These are phyloP conservation scores for Magnaporthiopsis poae DNA, from an alignment of 2,329 filamentous ascomycete genomes.

Conservation along the genomic window DNA sequence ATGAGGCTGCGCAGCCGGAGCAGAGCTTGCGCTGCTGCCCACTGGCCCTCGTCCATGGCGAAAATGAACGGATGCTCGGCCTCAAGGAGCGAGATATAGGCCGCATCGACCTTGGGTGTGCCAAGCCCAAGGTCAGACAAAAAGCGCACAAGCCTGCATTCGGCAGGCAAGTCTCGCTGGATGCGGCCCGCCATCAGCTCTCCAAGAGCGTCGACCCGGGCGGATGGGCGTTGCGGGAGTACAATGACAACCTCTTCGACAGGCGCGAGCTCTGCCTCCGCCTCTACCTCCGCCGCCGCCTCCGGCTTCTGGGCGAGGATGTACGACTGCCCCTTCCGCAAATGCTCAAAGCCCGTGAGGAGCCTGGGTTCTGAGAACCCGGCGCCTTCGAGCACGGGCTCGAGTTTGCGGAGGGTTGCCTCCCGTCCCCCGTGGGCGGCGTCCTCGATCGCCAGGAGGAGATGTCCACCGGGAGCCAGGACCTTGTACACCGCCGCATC, in stretches of 20 bases:
- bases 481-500: neutral
- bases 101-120: neutral
- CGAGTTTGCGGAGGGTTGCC: neutral
- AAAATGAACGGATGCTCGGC: conserved; percentile 24
- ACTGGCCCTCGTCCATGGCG: conserved; percentile 28
- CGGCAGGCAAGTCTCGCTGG: neutral
- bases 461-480: neutral
- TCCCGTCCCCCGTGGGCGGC: neutral
- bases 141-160: neutral
- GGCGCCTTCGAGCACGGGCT: neutral
- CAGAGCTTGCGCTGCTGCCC: conserved; percentile 30
- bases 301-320: neutral
- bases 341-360: neutral
- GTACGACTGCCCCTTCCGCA: neutral
- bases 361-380: neutral
- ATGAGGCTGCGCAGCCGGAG: conserved; percentile 30
- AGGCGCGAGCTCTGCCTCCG: too few relatives aligned
- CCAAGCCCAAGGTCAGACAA: neutral
- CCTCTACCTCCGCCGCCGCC: neutral
- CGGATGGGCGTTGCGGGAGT: neutral
- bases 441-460: neutral
- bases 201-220: neutral
- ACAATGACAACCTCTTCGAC: neutral
- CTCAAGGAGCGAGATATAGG: conserved; percentile 39
- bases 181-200: neutral